Evolutionary conservation across 495 filamentous ascomycete species (phyloP).

Genomic region (Penicillium coffeae): DNA sequence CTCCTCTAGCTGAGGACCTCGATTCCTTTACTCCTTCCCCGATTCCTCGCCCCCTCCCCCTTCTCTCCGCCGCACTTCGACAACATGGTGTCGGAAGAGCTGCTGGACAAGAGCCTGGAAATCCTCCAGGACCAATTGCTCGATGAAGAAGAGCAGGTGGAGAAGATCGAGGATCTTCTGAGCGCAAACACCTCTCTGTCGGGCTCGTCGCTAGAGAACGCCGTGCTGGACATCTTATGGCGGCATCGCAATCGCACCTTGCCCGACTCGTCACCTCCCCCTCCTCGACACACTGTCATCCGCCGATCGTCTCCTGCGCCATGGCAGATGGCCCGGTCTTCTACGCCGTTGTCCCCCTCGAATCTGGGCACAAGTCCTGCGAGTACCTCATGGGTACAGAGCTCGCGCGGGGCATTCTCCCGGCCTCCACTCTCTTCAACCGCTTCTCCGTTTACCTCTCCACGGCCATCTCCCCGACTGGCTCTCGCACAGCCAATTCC

Average conservation of each 20-base stretch:
- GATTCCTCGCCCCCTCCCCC: slow-evolving; percentile 5
- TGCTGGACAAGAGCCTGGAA: slow-evolving; percentile 85
- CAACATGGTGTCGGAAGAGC: slow-evolving; percentile 83
- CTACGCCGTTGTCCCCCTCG: slow-evolving; percentile 70
- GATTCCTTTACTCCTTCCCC: not conserved
- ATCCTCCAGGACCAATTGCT: slow-evolving; percentile 77
- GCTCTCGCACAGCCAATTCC: slow-evolving; percentile 93
- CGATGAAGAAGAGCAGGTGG: slow-evolving; percentile 93
- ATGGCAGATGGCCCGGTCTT: slow-evolving; percentile 77
- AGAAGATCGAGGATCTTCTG: slow-evolving; percentile 84
- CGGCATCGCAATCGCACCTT: slow-evolving; percentile 73
- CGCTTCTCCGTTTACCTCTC: slow-evolving; percentile 86
- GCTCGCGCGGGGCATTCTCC: slow-evolving; percentile 63
- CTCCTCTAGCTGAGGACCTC: not conserved
- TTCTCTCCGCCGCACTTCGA: slow-evolving; percentile 5
- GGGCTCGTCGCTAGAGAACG: slow-evolving; percentile 81
- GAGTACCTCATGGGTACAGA: slow-evolving; percentile 72
- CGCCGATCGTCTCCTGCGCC: slow-evolving; percentile 88
- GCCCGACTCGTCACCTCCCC: slow-evolving; percentile 74
- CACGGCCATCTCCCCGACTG: slow-evolving; percentile 87
- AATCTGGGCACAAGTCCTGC: slow-evolving; percentile 74
- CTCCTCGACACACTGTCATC: slow-evolving; percentile 82
- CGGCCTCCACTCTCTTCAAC: slow-evolving; percentile 52
- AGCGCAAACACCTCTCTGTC: slow-evolving; percentile 71
- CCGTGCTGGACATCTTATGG: slow-evolving; percentile 89